A percentile compares a stretch with the other conserved stretches of the same genome.
phyloP scores from a whole-genome alignment of 805 yeast species.

The Hanseniaspora hatyaiensis region DNA sequence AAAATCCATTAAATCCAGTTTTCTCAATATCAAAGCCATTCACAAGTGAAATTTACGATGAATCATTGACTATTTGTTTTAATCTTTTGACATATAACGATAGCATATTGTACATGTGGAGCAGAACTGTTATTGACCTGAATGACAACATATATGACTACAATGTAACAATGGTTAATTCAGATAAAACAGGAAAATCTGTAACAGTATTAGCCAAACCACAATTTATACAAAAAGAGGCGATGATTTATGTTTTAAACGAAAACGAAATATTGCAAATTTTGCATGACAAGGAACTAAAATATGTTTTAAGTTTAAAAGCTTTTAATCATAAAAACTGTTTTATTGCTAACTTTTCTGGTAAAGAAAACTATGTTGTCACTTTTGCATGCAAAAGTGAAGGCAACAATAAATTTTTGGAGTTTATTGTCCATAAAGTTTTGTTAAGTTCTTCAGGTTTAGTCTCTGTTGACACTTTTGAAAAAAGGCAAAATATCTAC shows the following conservation, averaged over 20 bases:
- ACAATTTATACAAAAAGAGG: neutral
- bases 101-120: constrained; percentile 5
- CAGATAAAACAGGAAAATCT: neutral
- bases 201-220: too few species aligned
- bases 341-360: neutral
- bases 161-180: neutral
- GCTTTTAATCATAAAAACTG: neutral
- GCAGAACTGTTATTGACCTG: constrained; percentile 7
- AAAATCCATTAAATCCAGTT: constrained; percentile 1
- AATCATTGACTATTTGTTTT: too few species aligned
- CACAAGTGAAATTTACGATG: too few species aligned
- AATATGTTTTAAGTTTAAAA: neutral
- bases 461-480: too few species aligned
- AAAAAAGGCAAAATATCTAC: too few species aligned
- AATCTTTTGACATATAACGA: constrained; percentile 6
- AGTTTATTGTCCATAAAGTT: too few species aligned
- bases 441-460: too few species aligned
- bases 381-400: neutral
- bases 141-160: constrained; percentile 3
- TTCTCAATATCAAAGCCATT: neutral
- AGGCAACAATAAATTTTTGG: too few species aligned
- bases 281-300: neutral
- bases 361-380: neutral
- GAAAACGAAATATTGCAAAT: neutral
- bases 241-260: neutral